Percentiles rank a stretch among this genome's conserved stretches.
phyloP scores from a whole-genome alignment of 331 rosid genomes.

The Rhamnella rubrinervis region DNA sequence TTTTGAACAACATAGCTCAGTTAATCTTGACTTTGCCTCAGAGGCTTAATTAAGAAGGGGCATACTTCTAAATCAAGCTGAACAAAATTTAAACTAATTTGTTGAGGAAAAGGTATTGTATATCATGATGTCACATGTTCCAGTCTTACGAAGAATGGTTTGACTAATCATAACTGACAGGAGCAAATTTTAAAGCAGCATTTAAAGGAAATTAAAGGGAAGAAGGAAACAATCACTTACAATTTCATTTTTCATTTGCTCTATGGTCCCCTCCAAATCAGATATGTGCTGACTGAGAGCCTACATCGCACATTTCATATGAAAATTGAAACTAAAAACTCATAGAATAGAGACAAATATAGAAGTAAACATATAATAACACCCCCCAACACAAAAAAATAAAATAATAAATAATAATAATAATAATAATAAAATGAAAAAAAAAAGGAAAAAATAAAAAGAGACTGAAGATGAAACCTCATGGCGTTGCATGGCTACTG shows the following conservation, averaged over 20 bases:
- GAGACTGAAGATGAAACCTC: conserved; percentile 49
- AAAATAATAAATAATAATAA: too few species aligned
- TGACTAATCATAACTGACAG: not conserved
- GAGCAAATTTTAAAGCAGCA: not conserved
- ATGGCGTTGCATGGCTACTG: conserved; percentile 85
- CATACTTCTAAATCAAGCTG: not conserved
- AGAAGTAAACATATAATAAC: not conserved
- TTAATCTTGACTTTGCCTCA: too few species aligned
- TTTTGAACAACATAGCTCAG: too few species aligned
- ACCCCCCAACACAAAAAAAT: not conserved
- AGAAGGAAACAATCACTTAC: conserved; percentile 49
- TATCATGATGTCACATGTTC: not conserved
- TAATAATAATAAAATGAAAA: too few species aligned
- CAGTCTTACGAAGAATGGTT: not conserved
- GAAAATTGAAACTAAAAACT: conserved; percentile 18
- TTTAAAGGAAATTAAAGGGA: not conserved
- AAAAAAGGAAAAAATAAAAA: not conserved
- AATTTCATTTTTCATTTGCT: conserved; percentile 71
- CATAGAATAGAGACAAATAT: conserved; percentile 1
- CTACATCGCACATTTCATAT: conserved; percentile 49
- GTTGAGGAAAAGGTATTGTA: too few species aligned
- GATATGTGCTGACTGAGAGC: conserved; percentile 94
- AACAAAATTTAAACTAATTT: not conserved
- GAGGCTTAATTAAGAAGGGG: not conserved
- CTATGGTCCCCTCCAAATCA: conserved; percentile 73